Base-by-base conservation (phyloP, 2,329 filamentous ascomycete species). In the Chlorencoelia australis region DNA sequence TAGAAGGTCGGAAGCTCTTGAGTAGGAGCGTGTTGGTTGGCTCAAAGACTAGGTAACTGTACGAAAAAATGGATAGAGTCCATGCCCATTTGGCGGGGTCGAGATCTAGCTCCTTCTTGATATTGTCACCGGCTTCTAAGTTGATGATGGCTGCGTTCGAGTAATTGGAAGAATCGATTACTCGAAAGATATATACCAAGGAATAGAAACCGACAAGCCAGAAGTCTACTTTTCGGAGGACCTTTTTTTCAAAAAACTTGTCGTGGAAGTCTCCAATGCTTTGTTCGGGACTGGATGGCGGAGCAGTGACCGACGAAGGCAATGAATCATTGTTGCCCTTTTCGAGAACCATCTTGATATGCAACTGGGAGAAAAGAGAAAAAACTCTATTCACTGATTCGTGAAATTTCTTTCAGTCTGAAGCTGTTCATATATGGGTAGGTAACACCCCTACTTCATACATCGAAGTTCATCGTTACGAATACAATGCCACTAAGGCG, bases 61-160 rank as follows among this genome's bases (percentile, higher is more conserved):
- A 62, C 0, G 56, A 61, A 33, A 62, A 63, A n/a, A 63, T 62
- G 8, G 58, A 61, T 45, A 46, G 32, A 1, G 56, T 57, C 60
- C 60, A 63, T 2, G 60, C 48, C 60, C 60, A 63, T 40, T 62
- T 51, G 0, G 47, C 48, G 1, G 56, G 32, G 21, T 32, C 50
- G 8, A 61, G 44, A 16, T 50, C 37, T 3, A 63, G 56, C 37
- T 61, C 50, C 39, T 56, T 56, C 38, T 63, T 63, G 42, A 63
- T 62, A 16, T 57, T 57, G 3, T 57, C 59, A 14, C 59, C 59
- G 16, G 52, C 42, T 44, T 62, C 60, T 15, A 62, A 51, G 34
- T 62, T 62, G 49, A 62, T 61, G 33, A 63, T 63, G 8, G 60
- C 59, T 2, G 60, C 57, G 16, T 62, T 63, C 10, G 59, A 53